These are phyloP conservation scores for Chionographis japonica DNA, from an alignment of 106 monocot species.

Conservation along the genomic window DNA sequence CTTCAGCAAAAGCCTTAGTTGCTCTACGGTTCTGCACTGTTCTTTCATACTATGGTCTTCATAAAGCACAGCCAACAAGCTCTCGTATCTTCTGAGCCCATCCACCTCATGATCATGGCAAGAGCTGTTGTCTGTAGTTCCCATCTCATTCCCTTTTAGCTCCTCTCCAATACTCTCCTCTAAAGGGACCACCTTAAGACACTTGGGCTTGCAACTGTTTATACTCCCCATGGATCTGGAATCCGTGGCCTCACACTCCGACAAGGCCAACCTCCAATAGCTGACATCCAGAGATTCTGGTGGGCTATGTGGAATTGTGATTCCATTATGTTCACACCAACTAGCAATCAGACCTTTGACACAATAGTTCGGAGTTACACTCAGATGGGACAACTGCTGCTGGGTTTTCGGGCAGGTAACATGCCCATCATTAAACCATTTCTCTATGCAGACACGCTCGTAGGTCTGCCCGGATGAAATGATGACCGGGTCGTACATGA, in stretches of 20 bases:
- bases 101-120: slow-evolving; percentile 19
- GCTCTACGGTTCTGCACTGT: slow-evolving; percentile 43
- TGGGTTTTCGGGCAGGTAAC: slow-evolving; percentile 91
- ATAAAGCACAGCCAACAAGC: slow-evolving; percentile 32
- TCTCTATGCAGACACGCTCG: slow-evolving; percentile 86
- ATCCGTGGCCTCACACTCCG: slow-evolving; percentile 26
- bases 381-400: slow-evolving; percentile 63
- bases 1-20: slow-evolving; percentile 69
- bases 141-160: not conserved
- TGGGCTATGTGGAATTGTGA: slow-evolving; percentile 45
- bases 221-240: slow-evolving; percentile 31
- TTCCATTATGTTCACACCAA: slow-evolving; percentile 88
- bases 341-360: slow-evolving; percentile 81
- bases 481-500: slow-evolving; percentile 94
- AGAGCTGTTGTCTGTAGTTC: slow-evolving; percentile 5
- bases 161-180: slow-evolving; percentile 24
- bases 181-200: slow-evolving; percentile 15
- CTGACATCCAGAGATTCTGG: slow-evolving; percentile 54
- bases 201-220: slow-evolving; percentile 31
- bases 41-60: slow-evolving; percentile 23
- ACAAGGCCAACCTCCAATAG: slow-evolving; percentile 34
- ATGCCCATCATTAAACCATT: slow-evolving; percentile 88
- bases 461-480: slow-evolving; percentile 95
- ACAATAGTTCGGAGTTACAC: slow-evolving; percentile 76
- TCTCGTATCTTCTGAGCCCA: slow-evolving; percentile 38